Evolutionary conservation across 2,329 filamentous ascomycete species (phyloP), one percentile per base, ranked within the genome.

Genomic region (Trichoderma asperellum): DNA sequence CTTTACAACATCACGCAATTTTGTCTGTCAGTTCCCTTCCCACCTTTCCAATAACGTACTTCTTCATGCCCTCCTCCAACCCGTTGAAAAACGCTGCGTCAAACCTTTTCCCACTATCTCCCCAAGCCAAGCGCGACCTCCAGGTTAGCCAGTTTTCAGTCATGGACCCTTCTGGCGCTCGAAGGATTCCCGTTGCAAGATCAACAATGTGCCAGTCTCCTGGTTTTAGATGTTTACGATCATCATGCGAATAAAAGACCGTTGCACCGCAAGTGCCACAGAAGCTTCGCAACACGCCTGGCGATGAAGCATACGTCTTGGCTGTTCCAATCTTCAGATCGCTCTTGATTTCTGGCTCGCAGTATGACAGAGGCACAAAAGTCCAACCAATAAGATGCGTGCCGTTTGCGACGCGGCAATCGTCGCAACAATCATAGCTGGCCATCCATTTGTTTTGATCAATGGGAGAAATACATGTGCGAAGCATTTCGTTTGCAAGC

Each of bases 211-310:
- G 75, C 68, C 76, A 73, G 29, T 76, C 72, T 18, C 76, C 77
- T 1, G 72, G 73, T n/a, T 76, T 77, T 2, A 71, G 72, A 10
- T 76, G 75, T 5, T 72, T 75, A 47, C 79, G 73, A 0, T 73
- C 69, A 3, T 76, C 75, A 29, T 71, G 70, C 4, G 75, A 73
- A 59, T 74, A 82, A 61, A 85, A 81, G 14, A 82, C 75, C 0
- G 81, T 84, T 2, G 84, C 83, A 2, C 84, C 83, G 60, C 84
- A 86, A 2, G 71, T 75, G 2, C 81, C 79, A 69, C 84, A 86
- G 71, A 86, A 86, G 0, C 78, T 80, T 16, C 83, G 78, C 29
- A 77, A 68, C n/a, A 81, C 79, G 0, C 75, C 76, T 12, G 77
- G 73, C 1, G 81, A 83, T 2, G 81, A 83, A 4, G 70, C 71